These are phyloP conservation scores for Fonsecaea monophora DNA, from an alignment of 2,329 filamentous ascomycete species.

Conservation along the genomic window DNA sequence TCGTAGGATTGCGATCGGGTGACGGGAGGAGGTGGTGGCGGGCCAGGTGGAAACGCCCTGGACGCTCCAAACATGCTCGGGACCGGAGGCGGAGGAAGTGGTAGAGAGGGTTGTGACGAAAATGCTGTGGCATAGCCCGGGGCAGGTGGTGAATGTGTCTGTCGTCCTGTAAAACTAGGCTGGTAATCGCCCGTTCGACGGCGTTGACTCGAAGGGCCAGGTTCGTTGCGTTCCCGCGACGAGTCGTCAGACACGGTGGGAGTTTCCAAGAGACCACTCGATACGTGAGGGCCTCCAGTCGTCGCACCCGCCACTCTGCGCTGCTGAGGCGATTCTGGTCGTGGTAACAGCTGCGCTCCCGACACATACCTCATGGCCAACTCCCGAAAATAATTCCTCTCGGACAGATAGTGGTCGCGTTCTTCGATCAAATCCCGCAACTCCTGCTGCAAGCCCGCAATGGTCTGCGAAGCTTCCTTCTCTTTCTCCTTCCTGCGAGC, in stretches of 20 bases:
- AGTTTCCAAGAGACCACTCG: constrained; percentile 23
- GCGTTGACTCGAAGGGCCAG: constrained; percentile 33
- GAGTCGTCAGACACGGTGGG: constrained; percentile 29
- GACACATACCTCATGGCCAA: constrained; percentile 60
- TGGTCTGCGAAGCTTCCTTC: constrained; percentile 71
- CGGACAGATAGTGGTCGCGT: constrained; percentile 74
- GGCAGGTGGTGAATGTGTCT: constrained; percentile 29
- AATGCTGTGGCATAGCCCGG: constrained; percentile 21
- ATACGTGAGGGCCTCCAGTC: constrained; percentile 9
- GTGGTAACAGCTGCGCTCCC: constrained; percentile 37
- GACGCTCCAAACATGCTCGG: constrained; percentile 29
- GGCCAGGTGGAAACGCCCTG: constrained; percentile 28
- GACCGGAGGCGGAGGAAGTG: constrained; percentile 30
- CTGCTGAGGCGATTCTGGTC: constrained; percentile 39
- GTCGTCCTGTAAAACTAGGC: constrained; percentile 27
- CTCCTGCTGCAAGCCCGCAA: constrained; percentile 72
- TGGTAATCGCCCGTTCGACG: constrained; percentile 39
- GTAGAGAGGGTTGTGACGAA: constrained; percentile 27
- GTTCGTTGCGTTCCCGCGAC: constrained; percentile 32
- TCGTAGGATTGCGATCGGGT: constrained; percentile 37
- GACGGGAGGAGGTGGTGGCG: constrained; percentile 25
- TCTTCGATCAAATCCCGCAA: constrained; percentile 72
- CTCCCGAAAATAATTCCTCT: constrained; percentile 75
- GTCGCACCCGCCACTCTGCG: constrained; percentile 19
- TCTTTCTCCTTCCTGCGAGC: constrained; percentile 83